Percentiles rank a stretch among this genome's conserved stretches.
phyloP scores from a whole-genome alignment of 75 land plant genomes.

The Adiantum capillusveneris region DNA sequence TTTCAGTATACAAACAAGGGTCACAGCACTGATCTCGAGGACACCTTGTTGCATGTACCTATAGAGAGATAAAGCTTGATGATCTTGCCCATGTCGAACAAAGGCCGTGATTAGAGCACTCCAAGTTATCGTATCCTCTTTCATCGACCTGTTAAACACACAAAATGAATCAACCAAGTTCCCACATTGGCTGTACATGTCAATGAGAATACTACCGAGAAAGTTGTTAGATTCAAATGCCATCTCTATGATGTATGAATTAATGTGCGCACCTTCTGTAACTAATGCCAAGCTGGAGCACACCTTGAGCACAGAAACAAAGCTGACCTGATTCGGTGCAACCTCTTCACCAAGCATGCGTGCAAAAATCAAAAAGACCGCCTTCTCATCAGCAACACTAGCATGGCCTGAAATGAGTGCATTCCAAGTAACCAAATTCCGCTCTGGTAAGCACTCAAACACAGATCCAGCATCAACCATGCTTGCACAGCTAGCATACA shows the following conservation, averaged over 20 bases:
- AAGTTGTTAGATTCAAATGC: too few species aligned
- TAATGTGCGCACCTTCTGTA: too few species aligned
- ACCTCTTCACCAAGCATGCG: too few species aligned
- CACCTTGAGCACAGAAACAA: too few species aligned
- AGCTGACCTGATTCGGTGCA: too few species aligned
- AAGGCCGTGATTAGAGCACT: conserved; percentile 46
- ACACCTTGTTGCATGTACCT: conserved; percentile 25
- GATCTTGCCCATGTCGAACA: conserved; percentile 22
- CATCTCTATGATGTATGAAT: too few species aligned
- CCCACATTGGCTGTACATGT: conserved; percentile 31
- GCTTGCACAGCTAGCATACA: conserved; percentile 39
- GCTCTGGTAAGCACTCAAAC: conserved; percentile 18
- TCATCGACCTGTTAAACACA: conserved; percentile 21
- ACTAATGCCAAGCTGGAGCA: too few species aligned
- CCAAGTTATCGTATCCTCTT: conserved; percentile 34
- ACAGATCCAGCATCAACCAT: conserved; percentile 18
- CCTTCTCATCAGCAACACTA: conserved; percentile 12
- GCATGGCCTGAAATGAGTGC: conserved; percentile 47
- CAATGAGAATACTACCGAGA: conserved; percentile 7
- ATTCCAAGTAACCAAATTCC: conserved; percentile 48
- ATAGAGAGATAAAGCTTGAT: conserved; percentile 26
- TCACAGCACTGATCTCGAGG: conserved; percentile 27
- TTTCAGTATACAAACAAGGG: conserved; percentile 16
- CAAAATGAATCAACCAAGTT: conserved; percentile 11
- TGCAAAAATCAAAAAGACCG: too few species aligned